Evolutionary conservation across 2,329 filamentous ascomycete species (phyloP).

Genomic region (Gnomoniopsis smithogilvyi): DNA sequence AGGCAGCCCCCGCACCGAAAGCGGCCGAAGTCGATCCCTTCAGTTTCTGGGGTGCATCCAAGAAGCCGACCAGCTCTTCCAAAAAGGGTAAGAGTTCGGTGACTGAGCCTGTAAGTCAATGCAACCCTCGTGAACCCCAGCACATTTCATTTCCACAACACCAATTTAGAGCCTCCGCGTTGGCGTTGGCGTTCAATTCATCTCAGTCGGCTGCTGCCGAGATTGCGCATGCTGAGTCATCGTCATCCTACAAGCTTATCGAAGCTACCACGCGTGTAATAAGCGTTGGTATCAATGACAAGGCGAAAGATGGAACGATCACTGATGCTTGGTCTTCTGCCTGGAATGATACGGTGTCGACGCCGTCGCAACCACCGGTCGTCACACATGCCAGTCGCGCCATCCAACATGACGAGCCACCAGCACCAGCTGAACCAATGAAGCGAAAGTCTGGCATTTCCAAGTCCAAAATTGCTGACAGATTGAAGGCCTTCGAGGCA

Average conservation of each 20-base stretch:
- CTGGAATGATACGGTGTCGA: constrained; percentile 37
- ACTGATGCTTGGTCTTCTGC: constrained; percentile 20
- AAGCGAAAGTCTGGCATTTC: constrained; percentile 47
- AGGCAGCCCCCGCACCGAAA: constrained; percentile 13
- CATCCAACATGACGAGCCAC: not conserved
- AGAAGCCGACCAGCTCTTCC: constrained; percentile 35
- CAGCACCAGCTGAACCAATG: constrained; percentile 23
- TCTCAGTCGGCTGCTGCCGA: constrained; percentile 30
- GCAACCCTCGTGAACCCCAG: constrained; percentile 18
- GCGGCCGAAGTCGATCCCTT: constrained; percentile 40
- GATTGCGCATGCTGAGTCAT: constrained; percentile 50
- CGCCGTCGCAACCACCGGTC: constrained; percentile 33
- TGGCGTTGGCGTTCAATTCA: constrained; percentile 10
- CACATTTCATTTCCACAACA: constrained; percentile 11
- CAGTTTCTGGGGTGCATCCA: constrained; percentile 55
- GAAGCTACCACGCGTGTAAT: constrained; percentile 36
- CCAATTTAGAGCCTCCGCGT: not conserved
- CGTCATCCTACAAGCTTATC: constrained; percentile 31
- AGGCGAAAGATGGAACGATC: constrained; percentile 12
- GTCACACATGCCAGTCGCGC: not conserved
- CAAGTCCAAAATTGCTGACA: constrained; percentile 55
- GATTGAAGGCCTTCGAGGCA: constrained; percentile 53
- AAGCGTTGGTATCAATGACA: constrained; percentile 24
- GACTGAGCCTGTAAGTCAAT: constrained; percentile 27
- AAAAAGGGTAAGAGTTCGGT: constrained; percentile 37